Conservation (phyloP, 495 filamentous ascomycete species). For the Aspergillus bridgeri region DNA sequence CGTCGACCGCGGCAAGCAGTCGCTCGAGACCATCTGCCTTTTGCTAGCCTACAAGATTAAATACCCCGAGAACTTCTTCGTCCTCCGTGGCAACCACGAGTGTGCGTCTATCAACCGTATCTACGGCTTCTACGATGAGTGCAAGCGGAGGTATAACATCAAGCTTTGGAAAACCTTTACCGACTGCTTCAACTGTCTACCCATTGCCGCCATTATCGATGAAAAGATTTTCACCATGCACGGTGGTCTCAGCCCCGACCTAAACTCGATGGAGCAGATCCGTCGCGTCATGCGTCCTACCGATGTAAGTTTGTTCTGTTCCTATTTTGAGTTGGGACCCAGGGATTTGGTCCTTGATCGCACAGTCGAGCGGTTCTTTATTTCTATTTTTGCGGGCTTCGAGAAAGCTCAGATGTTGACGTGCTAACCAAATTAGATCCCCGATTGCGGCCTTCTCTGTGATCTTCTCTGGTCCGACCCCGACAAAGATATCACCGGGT, state of each 20-base stretch:
- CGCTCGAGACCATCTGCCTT: conserved; percentile 97
- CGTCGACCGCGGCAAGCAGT: conserved; percentile 98
- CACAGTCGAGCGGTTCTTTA: background rate
- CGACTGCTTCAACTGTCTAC: conserved; percentile 99
- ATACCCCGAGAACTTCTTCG: conserved; percentile 99
- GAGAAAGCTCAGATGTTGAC: conserved; percentile 40
- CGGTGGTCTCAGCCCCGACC: conserved; percentile 91
- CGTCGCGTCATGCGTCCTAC: conserved; percentile 98
- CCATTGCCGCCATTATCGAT: conserved; percentile 99
- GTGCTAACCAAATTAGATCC: conserved; percentile 72
- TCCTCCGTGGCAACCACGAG: conserved; percentile 97
- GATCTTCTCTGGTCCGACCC: conserved; percentile 98
- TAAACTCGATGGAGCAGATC: conserved; percentile 99
- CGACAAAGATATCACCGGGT: conserved; percentile 99
- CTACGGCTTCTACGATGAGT: conserved; percentile 99
- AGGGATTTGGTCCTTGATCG: background rate
- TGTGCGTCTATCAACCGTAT: conserved; percentile 99
- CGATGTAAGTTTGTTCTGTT: conserved; percentile 67
- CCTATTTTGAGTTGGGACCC: conserved; percentile 2
- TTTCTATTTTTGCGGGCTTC: conserved; percentile 21
- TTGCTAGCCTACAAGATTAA: conserved; percentile 99
- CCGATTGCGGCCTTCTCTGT: conserved; percentile 95
- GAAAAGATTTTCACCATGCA: conserved; percentile 99
- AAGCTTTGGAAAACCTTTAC: conserved; percentile 99
- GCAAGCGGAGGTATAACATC: conserved; percentile 99